phyloP scores from a whole-genome alignment of 208 protist species.

The Lotmaria passim region DNA sequence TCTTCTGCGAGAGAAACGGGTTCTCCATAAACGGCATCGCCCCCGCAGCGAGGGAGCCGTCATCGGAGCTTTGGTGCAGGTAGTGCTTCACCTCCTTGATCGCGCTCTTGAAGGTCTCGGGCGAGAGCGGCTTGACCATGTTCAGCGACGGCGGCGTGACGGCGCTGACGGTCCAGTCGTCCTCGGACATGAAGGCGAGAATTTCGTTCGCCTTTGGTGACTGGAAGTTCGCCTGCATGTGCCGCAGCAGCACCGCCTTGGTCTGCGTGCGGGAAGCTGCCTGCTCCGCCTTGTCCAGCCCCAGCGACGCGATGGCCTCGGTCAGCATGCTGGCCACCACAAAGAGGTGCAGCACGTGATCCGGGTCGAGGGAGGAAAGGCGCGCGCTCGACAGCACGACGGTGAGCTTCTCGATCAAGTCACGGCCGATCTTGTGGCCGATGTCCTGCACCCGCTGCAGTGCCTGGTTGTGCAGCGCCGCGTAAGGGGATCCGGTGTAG shows the following conservation, averaged over 20 bases:
- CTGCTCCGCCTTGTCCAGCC: constrained; percentile 52
- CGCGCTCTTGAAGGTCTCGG: constrained; percentile 45
- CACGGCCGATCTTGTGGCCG: constrained; percentile 63
- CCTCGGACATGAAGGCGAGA: constrained; percentile 71
- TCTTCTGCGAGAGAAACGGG: constrained; percentile 68
- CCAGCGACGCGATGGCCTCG: constrained; percentile 54
- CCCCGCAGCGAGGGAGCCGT: constrained; percentile 25
- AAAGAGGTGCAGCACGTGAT: constrained; percentile 81
- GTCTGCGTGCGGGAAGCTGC: constrained; percentile 52
- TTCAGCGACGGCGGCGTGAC: constrained; percentile 58
- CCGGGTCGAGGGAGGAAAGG: constrained; percentile 54
- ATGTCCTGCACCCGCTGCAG: constrained; percentile 48
- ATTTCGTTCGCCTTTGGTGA: constrained; percentile 60
- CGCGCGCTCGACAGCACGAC: constrained; percentile 51
- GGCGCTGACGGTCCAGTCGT: constrained; percentile 57
- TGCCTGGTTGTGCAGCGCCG: constrained; percentile 50
- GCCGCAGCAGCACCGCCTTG: constrained; percentile 53
- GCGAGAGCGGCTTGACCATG: constrained; percentile 64
- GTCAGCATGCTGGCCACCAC: constrained; percentile 78
- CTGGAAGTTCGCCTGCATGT: constrained; percentile 64
- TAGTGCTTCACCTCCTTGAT: constrained; percentile 75
- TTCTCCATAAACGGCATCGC: constrained; percentile 57
- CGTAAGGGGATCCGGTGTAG: constrained; percentile 34
- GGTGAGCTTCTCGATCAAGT: constrained; percentile 79
- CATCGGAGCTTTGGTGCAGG: constrained; percentile 43